Conservation (phyloP, 495 filamentous ascomycete genomes). For the Trichoderma virens region DNA sequence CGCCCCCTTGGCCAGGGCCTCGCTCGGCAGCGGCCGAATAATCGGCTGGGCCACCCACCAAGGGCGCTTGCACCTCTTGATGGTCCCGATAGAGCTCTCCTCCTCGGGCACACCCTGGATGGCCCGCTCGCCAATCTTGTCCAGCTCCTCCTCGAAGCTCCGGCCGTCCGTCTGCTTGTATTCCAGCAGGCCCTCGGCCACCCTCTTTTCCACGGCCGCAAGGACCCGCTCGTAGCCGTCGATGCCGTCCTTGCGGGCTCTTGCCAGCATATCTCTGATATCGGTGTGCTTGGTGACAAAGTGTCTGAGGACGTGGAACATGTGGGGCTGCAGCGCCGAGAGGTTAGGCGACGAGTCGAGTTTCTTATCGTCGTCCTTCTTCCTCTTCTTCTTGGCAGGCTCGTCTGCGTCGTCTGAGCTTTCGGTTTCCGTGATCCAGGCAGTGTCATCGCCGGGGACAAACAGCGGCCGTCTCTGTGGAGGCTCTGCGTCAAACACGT, state of each 20-base stretch:
- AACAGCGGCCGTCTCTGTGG: constrained; percentile 66
- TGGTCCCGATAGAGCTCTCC: constrained; percentile 55
- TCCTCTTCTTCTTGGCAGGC: constrained; percentile 51
- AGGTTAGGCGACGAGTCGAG: constrained; percentile 59
- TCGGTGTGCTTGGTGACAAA: constrained; percentile 69
- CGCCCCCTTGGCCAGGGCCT: constrained; percentile 75
- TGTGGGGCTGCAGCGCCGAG: constrained; percentile 78
- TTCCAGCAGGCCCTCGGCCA: constrained; percentile 64
- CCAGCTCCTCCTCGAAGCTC: constrained; percentile 34
- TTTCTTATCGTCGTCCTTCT: constrained; percentile 46
- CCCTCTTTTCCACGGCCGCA: constrained; percentile 51
- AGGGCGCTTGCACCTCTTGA: constrained; percentile 64
- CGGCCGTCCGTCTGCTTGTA: constrained; percentile 54
- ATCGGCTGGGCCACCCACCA: constrained; percentile 95
- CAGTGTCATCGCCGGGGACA: constrained; percentile 53
- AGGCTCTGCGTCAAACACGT: constrained; percentile 55
- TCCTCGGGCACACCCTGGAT: constrained; percentile 14
- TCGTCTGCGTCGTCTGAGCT: constrained; percentile 26
- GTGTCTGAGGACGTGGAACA: constrained; percentile 84
- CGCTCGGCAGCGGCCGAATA: constrained; percentile 77
- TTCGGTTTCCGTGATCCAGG: constrained; percentile 25
- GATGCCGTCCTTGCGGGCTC: constrained; percentile 55
- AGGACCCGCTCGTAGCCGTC: constrained; percentile 61
- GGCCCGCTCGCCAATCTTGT: constrained; percentile 22
- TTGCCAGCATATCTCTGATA: constrained; percentile 74